These are phyloP conservation scores for Ceratobasidium sp. DNA, from an alignment of 1,284 basidiomycete genomes.

Conservation along the genomic window DNA sequence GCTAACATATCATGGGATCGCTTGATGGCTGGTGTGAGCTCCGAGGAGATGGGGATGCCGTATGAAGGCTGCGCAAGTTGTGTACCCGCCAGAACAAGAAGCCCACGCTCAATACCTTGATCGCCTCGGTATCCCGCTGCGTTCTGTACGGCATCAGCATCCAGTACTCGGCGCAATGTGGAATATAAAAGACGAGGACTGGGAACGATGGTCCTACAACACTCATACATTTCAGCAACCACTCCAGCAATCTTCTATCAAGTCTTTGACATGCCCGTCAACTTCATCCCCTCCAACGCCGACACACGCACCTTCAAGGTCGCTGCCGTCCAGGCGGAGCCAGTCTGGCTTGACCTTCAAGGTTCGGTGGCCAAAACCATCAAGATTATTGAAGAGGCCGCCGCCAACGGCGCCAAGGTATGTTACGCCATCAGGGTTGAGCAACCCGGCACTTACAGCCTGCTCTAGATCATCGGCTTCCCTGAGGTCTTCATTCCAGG, in stretches of 20 bases:
- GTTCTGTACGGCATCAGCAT: background rate
- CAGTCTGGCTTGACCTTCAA: conserved; percentile 52
- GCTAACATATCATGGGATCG: background rate
- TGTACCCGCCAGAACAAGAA: background rate
- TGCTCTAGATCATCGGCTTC: conserved; percentile 1
- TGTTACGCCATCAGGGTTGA: conserved; percentile 51
- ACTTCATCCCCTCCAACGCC: conserved; percentile 22
- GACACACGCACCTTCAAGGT: conserved; percentile 29
- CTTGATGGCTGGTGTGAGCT: background rate
- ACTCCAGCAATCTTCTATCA: background rate
- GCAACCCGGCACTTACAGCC: conserved; percentile 40
- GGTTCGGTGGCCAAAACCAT: conserved; percentile 52
- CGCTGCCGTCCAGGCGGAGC: conserved; percentile 22
- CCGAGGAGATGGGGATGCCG: background rate
- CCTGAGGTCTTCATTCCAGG: conserved; percentile 45
- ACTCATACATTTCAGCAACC: background rate
- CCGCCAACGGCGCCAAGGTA: conserved; percentile 51
- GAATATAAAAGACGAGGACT: background rate
- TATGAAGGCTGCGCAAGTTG: background rate
- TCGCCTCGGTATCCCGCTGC: background rate
- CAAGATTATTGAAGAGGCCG: conserved; percentile 50
- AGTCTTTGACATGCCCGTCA: conserved; percentile 2
- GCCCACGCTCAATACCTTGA: background rate
- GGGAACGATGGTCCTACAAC: background rate
- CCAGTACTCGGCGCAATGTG: background rate